Base-by-base conservation (phyloP, 257 asterid species). In the Anisodus acutangulus region DNA sequence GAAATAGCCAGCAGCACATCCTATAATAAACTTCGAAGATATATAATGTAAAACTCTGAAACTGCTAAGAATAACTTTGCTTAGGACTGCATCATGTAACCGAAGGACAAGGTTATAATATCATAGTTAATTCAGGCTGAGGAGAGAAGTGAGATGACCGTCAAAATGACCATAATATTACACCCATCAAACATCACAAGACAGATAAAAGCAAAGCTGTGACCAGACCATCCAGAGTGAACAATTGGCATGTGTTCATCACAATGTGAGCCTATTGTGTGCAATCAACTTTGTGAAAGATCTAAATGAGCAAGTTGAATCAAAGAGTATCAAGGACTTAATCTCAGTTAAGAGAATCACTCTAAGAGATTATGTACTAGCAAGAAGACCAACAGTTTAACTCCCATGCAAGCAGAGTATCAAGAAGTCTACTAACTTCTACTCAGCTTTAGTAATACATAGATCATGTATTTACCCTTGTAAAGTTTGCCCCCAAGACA, bases 141-240 rank as follows among this genome's bases (percentile, higher is more conserved):
- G 62, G 16, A 49, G 19, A 49, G 45, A 47, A 72, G 59, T 49
- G 60, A 74, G 41, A 72, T 47, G 41, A 19, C 60, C 59, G 47
- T 72, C 80, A 45, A 47, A 19, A 19, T 74, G 62, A 49, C 60
- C 80, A 74, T 49, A 74, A 9, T 6, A 22, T 74, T 49, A 74
- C 43, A 74, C 80, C 80, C 12, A 22, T 74, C 80, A 74, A 69
- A 74, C 59, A 72, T 47, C 54, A 70, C 37, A 71, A 43, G 57
- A 43, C 57, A n/a, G 37, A 71, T 1, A 43, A 71, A 71, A 71
- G 57, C 57, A 71, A 71, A 71, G 79, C n/a, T 71, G 37, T n/a
- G 79, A n/a, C 37, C 26, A 43, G 57, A 10, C 79, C 57, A 17
- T 16, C 54, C 39, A 71, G 79, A 71, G 79, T 71, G 79, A 71